A percentile compares a stretch with the other conserved stretches of the same genome.
phyloP scores from a whole-genome alignment of 192 early-diverging fungal genomes.

The Obelidium mucronatum region DNA sequence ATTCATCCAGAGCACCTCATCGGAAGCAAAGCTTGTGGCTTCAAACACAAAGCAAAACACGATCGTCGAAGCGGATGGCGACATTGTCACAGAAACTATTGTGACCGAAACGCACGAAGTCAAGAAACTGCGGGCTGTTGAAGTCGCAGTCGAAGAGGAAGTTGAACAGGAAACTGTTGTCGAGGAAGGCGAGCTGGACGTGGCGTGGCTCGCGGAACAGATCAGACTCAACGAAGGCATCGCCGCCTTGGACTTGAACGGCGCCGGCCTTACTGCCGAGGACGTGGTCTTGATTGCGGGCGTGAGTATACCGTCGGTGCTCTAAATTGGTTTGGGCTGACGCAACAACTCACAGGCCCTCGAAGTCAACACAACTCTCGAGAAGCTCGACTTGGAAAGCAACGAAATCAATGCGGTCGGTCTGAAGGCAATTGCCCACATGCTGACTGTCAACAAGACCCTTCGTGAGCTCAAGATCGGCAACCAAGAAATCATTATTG shows the following conservation, averaged over 20 bases:
- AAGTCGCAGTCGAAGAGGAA: neutral
- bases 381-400: slow-evolving; percentile 43
- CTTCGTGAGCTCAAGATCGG: slow-evolving; percentile 47
- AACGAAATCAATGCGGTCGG: slow-evolving; percentile 55
- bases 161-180: slow-evolving; percentile 6
- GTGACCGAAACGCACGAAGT: slow-evolving; percentile 24
- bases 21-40: neutral
- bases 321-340: neutral
- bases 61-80: slow-evolving; percentile 4
- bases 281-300: slow-evolving; percentile 20
- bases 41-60: neutral
- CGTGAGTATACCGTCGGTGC: neutral
- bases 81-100: slow-evolving; percentile 13
- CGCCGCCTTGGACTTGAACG: slow-evolving; percentile 16
- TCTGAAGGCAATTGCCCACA: slow-evolving; percentile 45
- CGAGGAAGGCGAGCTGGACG: slow-evolving; percentile 14
- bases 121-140: neutral
- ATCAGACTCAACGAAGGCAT: neutral
- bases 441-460: slow-evolving; percentile 44
- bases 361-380: slow-evolving; percentile 40
- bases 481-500: slow-evolving; percentile 38
- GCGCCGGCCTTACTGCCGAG: slow-evolving; percentile 5
- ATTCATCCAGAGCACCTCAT: too few species aligned
- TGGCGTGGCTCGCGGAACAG: neutral
- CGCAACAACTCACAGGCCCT: slow-evolving; percentile 18